These are phyloP conservation scores for Gentiana macrophylla DNA, from an alignment of 257 asterid species.

Conservation along the genomic window DNA sequence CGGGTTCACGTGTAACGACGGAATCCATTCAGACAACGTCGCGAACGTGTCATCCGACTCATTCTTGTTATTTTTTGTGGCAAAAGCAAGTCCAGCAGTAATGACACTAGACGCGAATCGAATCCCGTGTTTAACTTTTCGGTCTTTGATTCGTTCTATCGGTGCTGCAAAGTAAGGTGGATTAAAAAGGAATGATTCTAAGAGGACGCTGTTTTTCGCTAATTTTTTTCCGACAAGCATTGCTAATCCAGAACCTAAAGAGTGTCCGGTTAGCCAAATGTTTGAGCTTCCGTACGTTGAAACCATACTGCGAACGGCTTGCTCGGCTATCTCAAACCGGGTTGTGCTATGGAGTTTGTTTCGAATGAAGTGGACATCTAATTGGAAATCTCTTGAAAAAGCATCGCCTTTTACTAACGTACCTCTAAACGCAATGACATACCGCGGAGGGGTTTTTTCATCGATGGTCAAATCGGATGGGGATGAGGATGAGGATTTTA, in stretches of 20 bases:
- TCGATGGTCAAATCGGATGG: slow-evolving; percentile 13
- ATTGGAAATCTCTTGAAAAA: slow-evolving; percentile 52
- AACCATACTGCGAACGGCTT: slow-evolving; percentile 57
- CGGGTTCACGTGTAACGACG: slow-evolving; percentile 60
- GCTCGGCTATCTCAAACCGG: slow-evolving; percentile 62
- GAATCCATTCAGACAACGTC: slow-evolving; percentile 55
- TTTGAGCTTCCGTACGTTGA: slow-evolving; percentile 51
- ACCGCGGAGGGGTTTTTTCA: slow-evolving; percentile 27
- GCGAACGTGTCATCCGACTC: slow-evolving; percentile 34
- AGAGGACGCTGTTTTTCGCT: slow-evolving; percentile 48
- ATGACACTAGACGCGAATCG: slow-evolving; percentile 71
- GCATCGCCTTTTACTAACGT: slow-evolving; percentile 77
- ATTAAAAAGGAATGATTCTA: slow-evolving; percentile 67
- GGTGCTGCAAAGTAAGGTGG: slow-evolving; percentile 89
- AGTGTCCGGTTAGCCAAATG: slow-evolving; percentile 83
- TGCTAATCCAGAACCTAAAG: slow-evolving; percentile 85
- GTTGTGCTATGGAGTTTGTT: slow-evolving; percentile 75
- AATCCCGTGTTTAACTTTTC: slow-evolving; percentile 62
- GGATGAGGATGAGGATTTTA: slow-evolving; percentile 8
- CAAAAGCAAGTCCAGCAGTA: slow-evolving; percentile 83
- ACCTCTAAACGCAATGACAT: slow-evolving; percentile 71
- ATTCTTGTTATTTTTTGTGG: slow-evolving; percentile 38
- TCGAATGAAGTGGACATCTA: slow-evolving; percentile 48
- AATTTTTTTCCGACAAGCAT: slow-evolving; percentile 70
- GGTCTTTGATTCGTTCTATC: slow-evolving; percentile 58